These are phyloP conservation scores for Hamigera avellanea DNA, from an alignment of 495 filamentous ascomycete genomes.

Conservation along the genomic window DNA sequence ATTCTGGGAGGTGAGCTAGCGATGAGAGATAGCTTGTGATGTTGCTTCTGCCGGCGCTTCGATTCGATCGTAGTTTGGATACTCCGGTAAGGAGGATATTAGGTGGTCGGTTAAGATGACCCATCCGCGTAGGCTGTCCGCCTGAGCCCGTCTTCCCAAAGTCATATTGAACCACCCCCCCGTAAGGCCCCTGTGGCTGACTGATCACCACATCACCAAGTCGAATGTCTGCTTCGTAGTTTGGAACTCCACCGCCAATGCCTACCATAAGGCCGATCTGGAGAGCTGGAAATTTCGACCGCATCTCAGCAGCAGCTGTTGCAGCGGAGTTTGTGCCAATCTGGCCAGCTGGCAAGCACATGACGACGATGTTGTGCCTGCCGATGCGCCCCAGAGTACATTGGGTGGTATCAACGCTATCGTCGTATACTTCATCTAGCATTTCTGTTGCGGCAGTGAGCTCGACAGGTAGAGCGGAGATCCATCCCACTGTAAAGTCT, in stretches of 20 bases:
- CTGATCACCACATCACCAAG: slow-evolving; percentile 32
- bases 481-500: slow-evolving; percentile 34
- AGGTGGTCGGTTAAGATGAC: slow-evolving; percentile 11
- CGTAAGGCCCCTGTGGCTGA: slow-evolving; percentile 1
- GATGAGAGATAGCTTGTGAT: slow-evolving; percentile 4
- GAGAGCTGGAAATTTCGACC: slow-evolving; percentile 23
- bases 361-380: slow-evolving; percentile 25
- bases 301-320: slow-evolving; percentile 18
- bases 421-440: slow-evolving; percentile 20
- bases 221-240: slow-evolving; percentile 19
- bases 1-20: slow-evolving; percentile 2
- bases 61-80: slow-evolving; percentile 6
- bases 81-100: slow-evolving; percentile 9
- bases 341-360: slow-evolving; percentile 18
- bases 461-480: slow-evolving; percentile 27
- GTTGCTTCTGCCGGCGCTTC: slow-evolving; percentile 1
- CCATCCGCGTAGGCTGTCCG: slow-evolving; percentile 9
- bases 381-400: slow-evolving; percentile 24
- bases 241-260: slow-evolving; percentile 31
- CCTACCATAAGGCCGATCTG: slow-evolving; percentile 35
- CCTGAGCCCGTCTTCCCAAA: slow-evolving; percentile 1
- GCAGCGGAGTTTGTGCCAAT: slow-evolving; percentile 20
- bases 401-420: slow-evolving; percentile 13
- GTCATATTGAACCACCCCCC: slow-evolving; percentile 11
- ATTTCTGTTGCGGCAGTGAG: slow-evolving; percentile 18